Evolutionary conservation across 1,139 yeast genomes (phyloP).

Genomic region (Geotrichum siamense): DNA sequence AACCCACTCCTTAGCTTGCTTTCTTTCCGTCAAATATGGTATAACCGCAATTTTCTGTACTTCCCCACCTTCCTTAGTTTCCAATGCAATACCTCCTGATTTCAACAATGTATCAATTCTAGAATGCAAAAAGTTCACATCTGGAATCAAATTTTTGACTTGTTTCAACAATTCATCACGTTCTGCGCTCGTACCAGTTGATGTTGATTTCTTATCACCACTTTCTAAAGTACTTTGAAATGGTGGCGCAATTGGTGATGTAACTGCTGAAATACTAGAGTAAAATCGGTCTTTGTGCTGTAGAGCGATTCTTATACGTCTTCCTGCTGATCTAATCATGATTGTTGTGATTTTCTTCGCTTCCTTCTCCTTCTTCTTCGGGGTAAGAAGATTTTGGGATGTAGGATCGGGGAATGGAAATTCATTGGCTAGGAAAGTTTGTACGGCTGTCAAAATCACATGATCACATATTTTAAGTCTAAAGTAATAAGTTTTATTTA

Average conservation of each 20-base stretch:
- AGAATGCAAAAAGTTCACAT: slow-evolving; percentile 19
- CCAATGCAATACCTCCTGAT: not conserved
- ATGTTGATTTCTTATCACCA: not conserved
- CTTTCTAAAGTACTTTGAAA: not conserved
- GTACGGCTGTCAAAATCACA: too few relatives aligned
- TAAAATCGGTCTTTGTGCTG: too few relatives aligned
- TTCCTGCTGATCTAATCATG: too few relatives aligned
- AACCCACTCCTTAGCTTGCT: slow-evolving; percentile 25
- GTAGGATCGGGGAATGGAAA: too few relatives aligned
- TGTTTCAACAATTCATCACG: not conserved
- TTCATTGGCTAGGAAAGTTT: too few relatives aligned
- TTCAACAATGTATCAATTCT: slow-evolving; percentile 20
- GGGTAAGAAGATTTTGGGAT: too few relatives aligned
- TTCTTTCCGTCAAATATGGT: slow-evolving; percentile 25
- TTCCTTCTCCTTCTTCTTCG: too few relatives aligned
- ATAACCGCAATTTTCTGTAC: slow-evolving; percentile 16
- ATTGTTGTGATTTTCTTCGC: too few relatives aligned
- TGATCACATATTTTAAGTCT: too few relatives aligned
- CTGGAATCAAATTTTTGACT: slow-evolving; percentile 2
- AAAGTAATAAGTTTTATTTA: too few relatives aligned
- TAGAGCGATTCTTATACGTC: too few relatives aligned
- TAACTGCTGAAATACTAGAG: not conserved
- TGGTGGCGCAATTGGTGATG: slow-evolving; percentile 1
- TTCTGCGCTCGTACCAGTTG: not conserved
- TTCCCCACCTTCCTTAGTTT: not conserved